Base-by-base conservation (phyloP, 2,329 filamentous ascomycete genomes). In the Monilinia vaccinii-corymbosi region DNA sequence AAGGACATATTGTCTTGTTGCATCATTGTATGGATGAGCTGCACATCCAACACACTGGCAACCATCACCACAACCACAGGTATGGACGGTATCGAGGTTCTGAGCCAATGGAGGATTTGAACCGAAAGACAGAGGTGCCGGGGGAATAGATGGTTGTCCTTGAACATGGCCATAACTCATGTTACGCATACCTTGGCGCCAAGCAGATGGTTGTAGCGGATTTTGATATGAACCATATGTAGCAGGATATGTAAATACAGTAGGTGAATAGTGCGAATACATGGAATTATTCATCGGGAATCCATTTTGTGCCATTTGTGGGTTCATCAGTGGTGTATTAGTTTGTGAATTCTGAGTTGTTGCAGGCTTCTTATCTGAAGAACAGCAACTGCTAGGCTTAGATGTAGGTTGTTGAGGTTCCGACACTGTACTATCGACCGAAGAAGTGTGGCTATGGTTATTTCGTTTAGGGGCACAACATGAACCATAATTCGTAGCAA, bases 31-130 rank as follows among this genome's bases (percentile, higher is more conserved):
- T 14, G 86, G 84, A 69, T 88, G 85, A 2, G 81, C 82, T 6
- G 83, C 78, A 69, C 86, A 89, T 13, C 85, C 86, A 40, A 88
- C 75, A 68, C 86, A 89, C 65, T 84, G 79, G 65, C 86, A 89
- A 32, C 75, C 75, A 58, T 85, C 81, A 23, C 86, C 86, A 68
- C 86, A 89, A 51, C 77, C 76, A 66, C 86, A 89, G 28, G 76
- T 75, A 63, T 81, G 77, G 16, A 70, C 36, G 0, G 67, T 69
- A 23, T 70, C 63, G 3, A 65, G 47, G 21, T 32, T 62, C 65
- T 66, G 58, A 72, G 75, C 49, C 75, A 74, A 57, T 70, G 74
- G 23, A 71, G 74, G 23, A 71, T 76, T 52, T 59, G 65, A 71
- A 69, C 70, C 44, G 65, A 62, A 63, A 52, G 63, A 28, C 51